Evolutionary conservation across 306 rosid genomes (phyloP).

Genomic region (Cucumis hystrix): DNA sequence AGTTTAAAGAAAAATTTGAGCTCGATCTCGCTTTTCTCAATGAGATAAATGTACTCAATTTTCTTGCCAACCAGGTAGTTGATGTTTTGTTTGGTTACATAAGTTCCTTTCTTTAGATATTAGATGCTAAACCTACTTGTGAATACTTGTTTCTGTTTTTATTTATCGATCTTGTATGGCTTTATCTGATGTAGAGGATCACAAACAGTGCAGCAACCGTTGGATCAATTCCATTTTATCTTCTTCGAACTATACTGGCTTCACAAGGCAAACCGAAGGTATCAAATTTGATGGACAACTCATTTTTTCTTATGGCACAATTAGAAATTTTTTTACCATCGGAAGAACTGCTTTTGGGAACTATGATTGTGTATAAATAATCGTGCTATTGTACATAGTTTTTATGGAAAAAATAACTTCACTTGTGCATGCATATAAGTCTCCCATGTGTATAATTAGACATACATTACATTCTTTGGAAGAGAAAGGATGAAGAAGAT

Average conservation of each 20-base stretch:
- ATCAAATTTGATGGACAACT: neutral
- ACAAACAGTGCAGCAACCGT: conserved; percentile 67
- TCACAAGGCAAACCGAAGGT: conserved; percentile 99
- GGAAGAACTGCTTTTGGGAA: neutral
- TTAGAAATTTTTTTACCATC: neutral
- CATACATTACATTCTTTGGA: neutral
- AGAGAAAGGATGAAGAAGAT: neutral
- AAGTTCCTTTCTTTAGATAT: neutral
- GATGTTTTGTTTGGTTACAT: neutral
- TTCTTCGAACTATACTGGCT: conserved; percentile 83
- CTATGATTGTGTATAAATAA: neutral
- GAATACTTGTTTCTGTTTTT: neutral
- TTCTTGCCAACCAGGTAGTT: neutral
- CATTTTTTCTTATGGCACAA: neutral
- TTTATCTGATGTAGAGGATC: conserved; percentile 56
- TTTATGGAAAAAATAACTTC: neutral
- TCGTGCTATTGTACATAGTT: neutral
- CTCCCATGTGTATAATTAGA: neutral
- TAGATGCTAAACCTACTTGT: neutral
- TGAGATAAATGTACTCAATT: neutral
- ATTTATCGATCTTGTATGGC: neutral
- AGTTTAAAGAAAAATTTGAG: neutral
- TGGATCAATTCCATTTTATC: conserved; percentile 93
- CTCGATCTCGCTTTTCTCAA: neutral
- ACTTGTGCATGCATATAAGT: neutral